Evolutionary conservation across 2,329 filamentous ascomycete species (phyloP), one percentile per base, ranked within the genome.

Genomic region (Sclerotinia sclerotiorum): DNA sequence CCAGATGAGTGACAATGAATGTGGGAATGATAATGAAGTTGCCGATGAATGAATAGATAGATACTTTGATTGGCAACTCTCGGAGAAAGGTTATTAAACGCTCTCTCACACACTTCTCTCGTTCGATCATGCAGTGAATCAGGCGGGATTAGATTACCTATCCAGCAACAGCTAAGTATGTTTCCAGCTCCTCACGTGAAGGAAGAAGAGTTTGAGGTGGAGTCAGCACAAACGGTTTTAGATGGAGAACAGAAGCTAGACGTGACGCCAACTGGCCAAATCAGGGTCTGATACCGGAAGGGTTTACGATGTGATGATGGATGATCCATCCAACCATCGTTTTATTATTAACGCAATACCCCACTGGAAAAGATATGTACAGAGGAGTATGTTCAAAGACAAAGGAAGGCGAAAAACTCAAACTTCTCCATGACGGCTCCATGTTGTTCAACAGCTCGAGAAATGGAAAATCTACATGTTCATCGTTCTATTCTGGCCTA

Each of bases 121-220:
- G 32, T n/a, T 32, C 29, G 32, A 42, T 57, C 32, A 57, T 35
- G 54, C 32, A 57, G 32, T 35, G 32, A 42, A 57, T 42, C 15
- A 57, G 21, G 35, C 35, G 32, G 35, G 35, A 13, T 32, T n/a
- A n/a, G 13, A 2, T 15, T 66, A 29, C 29, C 29, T 29, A 29
- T 8, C 35, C 10, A 35, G 35, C 1, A 35, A 35, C n/a, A n/a
- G n/a, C n/a, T 35, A 35, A 35, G 8, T 27, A 48, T 8, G 32
- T 57, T 57, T 57, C 55, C 55, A 42, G 55, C 55, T 42, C 35
- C 55, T 42, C 55, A 57, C 55, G 55, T 57, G 55, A 57, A 57
- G 55, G 35, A 42, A n/a, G 32, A 17, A 24, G 21, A 42, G 39
- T 42, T 42, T 42, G 21, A 24, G 35, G 55, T 35, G 32, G 55